These are phyloP conservation scores for Sporothrix luriei DNA, from an alignment of 2,329 filamentous ascomycete genomes.

Conservation along the genomic window DNA sequence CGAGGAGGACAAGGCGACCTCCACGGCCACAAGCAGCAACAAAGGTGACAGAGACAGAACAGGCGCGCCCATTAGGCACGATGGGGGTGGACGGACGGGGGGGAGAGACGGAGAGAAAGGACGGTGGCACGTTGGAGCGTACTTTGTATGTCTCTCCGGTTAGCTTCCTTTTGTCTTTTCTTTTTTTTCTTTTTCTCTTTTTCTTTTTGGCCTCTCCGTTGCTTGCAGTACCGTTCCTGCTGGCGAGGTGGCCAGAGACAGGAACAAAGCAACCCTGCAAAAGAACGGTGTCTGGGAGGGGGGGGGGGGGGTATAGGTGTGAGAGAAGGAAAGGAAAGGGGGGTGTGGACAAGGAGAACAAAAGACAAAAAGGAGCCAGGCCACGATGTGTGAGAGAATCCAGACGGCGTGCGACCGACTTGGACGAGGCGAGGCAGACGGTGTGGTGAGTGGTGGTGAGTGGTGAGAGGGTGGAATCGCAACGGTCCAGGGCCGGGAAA, in stretches of 20 bases:
- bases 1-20: slow-evolving; percentile 26
- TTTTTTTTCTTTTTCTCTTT: background rate
- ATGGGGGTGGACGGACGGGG: background rate
- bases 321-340: slow-evolving; percentile 2
- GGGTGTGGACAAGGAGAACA: slow-evolving; percentile 3
- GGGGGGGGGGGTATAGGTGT: slow-evolving; percentile 14
- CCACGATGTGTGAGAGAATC: slow-evolving; percentile 19
- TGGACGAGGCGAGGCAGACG: background rate
- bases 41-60: slow-evolving; percentile 18
- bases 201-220: background rate
- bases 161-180: background rate
- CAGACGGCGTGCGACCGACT: background rate
- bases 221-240: slow-evolving; percentile 1
- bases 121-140: slow-evolving; percentile 4
- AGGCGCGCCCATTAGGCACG: slow-evolving; percentile 29
- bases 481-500: background rate
- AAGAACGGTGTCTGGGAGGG: slow-evolving; percentile 15
- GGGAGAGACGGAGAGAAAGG: slow-evolving; percentile 7
- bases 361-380: background rate
- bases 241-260: slow-evolving; percentile 22
- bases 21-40: slow-evolving; percentile 23
- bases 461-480: slow-evolving; percentile 22
- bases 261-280: slow-evolving; percentile 15
- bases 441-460: slow-evolving; percentile 19
- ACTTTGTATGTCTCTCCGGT: slow-evolving; percentile 13